A percentile compares a stretch with the other conserved stretches of the same genome.
These are phyloP conservation scores for Monilinia aucupariae DNA, from an alignment of 2,329 filamentous ascomycete species.

Conservation along the genomic window DNA sequence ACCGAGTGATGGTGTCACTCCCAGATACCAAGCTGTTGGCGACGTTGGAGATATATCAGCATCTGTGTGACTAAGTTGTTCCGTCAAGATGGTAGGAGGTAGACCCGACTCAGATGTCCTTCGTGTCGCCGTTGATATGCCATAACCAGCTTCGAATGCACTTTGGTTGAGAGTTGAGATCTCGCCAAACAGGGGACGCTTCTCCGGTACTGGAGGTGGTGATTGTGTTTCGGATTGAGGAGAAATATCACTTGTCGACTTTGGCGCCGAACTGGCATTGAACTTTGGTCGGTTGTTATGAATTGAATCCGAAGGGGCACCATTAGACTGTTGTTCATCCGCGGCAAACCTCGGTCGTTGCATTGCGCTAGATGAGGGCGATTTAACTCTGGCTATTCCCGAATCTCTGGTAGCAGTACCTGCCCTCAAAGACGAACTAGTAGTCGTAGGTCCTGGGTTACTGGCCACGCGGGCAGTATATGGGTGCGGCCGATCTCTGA, in stretches of 20 bases:
- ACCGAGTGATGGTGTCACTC: conserved; percentile 41
- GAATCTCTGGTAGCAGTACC: conserved; percentile 25
- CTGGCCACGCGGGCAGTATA: conserved; percentile 30
- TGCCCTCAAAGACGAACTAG: conserved; percentile 19
- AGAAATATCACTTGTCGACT: conserved; percentile 42
- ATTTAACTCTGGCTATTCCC: conserved; percentile 21
- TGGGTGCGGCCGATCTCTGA: conserved; percentile 28
- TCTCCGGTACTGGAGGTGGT: conserved; percentile 31
- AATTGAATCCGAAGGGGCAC: conserved; percentile 54
- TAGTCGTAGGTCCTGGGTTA: conserved; percentile 20
- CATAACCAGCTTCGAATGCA: conserved; percentile 51
- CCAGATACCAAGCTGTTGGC: conserved; percentile 60
- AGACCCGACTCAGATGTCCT: conserved; percentile 69
- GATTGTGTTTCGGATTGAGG: conserved; percentile 33
- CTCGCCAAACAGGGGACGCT: conserved; percentile 68
- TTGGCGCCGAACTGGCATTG: conserved; percentile 38
- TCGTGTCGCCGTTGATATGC: conserved; percentile 50
- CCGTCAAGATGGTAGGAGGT: conserved; percentile 42
- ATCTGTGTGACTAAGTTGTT: conserved; percentile 52
- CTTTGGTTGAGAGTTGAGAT: conserved; percentile 57
- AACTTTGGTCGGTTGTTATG: conserved; percentile 47
- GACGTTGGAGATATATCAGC: conserved; percentile 55
- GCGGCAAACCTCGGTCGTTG: conserved; percentile 45
- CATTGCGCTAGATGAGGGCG: conserved; percentile 24
- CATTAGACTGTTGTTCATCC: conserved; percentile 49